These are phyloP conservation scores for Fusarium irregulare DNA, from an alignment of 2,329 filamentous ascomycete species.

Conservation along the genomic window DNA sequence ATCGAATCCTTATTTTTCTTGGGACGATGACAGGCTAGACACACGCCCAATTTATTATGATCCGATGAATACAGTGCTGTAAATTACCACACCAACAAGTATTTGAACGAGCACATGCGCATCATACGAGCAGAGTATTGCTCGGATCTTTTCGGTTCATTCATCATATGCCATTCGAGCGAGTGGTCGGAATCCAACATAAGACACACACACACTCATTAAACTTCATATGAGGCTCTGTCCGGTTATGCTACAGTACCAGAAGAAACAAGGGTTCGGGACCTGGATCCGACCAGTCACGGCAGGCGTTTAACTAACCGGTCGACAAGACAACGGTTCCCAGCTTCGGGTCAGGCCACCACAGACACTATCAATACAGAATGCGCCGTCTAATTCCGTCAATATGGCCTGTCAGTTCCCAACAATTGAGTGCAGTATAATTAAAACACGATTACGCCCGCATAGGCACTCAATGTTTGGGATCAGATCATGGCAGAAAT, in stretches of 20 bases:
- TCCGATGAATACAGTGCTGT: neutral
- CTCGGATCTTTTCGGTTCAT: constrained; percentile 25
- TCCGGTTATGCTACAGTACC: neutral
- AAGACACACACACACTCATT: neutral
- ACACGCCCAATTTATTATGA: constrained; percentile 8
- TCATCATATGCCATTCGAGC: neutral
- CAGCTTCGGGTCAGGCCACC: constrained; percentile 29
- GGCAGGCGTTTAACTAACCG: constrained; percentile 12
- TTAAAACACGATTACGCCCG: neutral
- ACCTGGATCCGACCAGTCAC: constrained; percentile 13
- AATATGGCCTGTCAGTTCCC: constrained; percentile 30
- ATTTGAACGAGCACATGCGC: neutral
- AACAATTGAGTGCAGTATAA: constrained; percentile 11
- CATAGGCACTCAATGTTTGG: neutral
- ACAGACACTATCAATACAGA: neutral
- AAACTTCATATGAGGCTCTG: constrained; percentile 33
- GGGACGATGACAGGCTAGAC: constrained; percentile 2
- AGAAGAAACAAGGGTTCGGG: constrained; percentile 17
- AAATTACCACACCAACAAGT: neutral
- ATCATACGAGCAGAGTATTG: constrained; percentile 33
- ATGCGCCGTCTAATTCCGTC: constrained; percentile 25
- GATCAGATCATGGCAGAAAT: neutral
- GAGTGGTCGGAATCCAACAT: constrained; percentile 8
- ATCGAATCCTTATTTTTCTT: neutral
- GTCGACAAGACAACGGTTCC: constrained; percentile 7